Evolutionary conservation across 257 asterid species (phyloP), one percentile per base, ranked within the genome.

Genomic region (Solanum clarkiae): DNA sequence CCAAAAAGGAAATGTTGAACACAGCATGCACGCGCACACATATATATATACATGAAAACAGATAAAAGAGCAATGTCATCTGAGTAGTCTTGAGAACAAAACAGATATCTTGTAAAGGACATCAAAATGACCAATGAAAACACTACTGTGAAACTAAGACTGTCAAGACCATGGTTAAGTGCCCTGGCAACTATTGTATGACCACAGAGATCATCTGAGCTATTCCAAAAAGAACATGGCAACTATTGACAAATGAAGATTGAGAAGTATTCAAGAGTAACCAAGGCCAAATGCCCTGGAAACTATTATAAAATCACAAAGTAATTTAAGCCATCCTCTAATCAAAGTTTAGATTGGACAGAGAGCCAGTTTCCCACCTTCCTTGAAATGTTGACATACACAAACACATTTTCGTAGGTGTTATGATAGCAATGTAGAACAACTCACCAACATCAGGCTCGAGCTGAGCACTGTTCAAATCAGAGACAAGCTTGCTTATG

Each of bases 391-490:
- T 51, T 51, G 10, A 1, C 3, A 6, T 79, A 26, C 29, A 16
- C 17, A 53, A 12, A 79, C 10, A 79, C 6, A 53, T 79, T 53
- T 8, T 29, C 17, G 53, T 26, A 53, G 22, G 66, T 26, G 26
- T 53, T 53, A 79, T 5, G 49, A 53, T 32, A 79, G 49, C 65
- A 79, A 79, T 10, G 26, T 22, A 45, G 84, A 57, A 86, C 63
- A 53, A 87, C 95, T 92, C 84, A 95, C 98, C 98, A 83, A 94
- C 99, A 92, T 94, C 98, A 88, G 98, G 85, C 90, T 95, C 99
- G 89, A 95, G 88, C 68, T 87, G 89, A 47, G 98, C 93, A 84
- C 90, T 90, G 91, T 95, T 95, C 89, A 95, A 90, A 63, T 95
- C 99, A 15, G 97, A 87, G 59, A 95, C 89, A 47, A 95, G 97